Base-by-base conservation (phyloP, 2,329 filamentous ascomycete genomes). In the Diplodia mutila region DNA sequence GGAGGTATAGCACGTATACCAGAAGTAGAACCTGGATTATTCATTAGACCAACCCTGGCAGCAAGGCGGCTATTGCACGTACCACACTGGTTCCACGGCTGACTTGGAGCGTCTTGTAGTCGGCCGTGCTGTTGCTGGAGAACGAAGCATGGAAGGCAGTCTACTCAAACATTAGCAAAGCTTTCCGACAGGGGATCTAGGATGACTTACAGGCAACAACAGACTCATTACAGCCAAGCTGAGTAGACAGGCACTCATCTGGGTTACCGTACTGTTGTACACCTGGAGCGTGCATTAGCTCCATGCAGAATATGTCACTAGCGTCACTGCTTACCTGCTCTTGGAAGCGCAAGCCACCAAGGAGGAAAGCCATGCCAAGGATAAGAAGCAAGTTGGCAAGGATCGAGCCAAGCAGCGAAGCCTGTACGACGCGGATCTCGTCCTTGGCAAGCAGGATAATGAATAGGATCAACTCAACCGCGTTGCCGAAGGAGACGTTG, bases 131-230 rank as follows among this genome's bases (percentile, higher is more conserved):
- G 12, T 81, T 79, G 72, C 90, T 83, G 18, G 80, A 86, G 80
- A 95, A 97, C 0, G 94, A 95, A 18, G 93, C 92, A 75, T 97
- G 93, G 77, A 97, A 97, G 4, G 94, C 94, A 39, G 94, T 97
- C 85, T 91, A 70, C 5, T 39, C 18, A 4, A n/a, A 6, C 34
- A 27, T 67, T 23, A 67, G 65, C 23, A 25, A 27, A 18, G 27
- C 16, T 27, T n/a, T 2, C 7, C 5, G 23, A 3, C 32, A n/a
- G 12, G 11, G 32, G 12, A 11, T 34, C 21, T n/a, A 7, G 32
- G 48, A 5, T 23, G 7, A 80, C 87, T 72, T 80, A 91, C 90
- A 1, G 94, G 93, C 14, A 97, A 81, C 29, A 97, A 86, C 25
- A 97, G 84, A 82, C 93, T 97, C 80, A 92, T 94, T 69, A 97